phyloP scores from a whole-genome alignment of 768 basidiomycete species.

The Leccinum rimulosum region DNA sequence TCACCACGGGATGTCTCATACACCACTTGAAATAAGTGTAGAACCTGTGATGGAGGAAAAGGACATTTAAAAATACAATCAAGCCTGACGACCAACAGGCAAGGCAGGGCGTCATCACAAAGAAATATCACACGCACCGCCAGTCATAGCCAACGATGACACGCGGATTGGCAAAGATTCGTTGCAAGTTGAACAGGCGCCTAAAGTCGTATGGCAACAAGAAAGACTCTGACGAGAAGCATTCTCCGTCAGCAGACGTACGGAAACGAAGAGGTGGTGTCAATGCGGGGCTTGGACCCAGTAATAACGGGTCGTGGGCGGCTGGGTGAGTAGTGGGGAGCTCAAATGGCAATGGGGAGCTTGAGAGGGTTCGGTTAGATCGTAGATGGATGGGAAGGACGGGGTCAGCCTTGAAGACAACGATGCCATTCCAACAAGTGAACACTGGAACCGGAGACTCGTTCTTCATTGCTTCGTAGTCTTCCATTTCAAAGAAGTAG shows the following conservation, averaged over 20 bases:
- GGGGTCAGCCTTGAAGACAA: constrained; percentile 40
- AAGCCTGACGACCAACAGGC: not conserved
- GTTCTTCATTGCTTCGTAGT: constrained; percentile 32
- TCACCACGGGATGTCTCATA: constrained; percentile 37
- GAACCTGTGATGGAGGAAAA: constrained; percentile 17
- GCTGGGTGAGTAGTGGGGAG: constrained; percentile 18
- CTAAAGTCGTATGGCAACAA: constrained; percentile 42
- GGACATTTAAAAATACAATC: not conserved
- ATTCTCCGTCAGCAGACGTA: constrained; percentile 14
- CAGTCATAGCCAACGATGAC: constrained; percentile 38
- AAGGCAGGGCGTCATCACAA: not conserved
- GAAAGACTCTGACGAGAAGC: constrained; percentile 38
- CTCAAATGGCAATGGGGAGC: constrained; percentile 22
- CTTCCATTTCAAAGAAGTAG: constrained; percentile 40
- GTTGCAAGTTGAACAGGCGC: constrained; percentile 36
- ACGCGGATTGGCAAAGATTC: constrained; percentile 38
- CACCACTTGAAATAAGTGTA: constrained; percentile 37
- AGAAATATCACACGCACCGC: constrained; percentile 20
- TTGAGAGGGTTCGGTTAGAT: constrained; percentile 36
- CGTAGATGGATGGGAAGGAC: constrained; percentile 40
- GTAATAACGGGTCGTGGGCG: constrained; percentile 5
- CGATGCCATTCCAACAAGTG: constrained; percentile 47
- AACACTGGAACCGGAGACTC: constrained; percentile 44
- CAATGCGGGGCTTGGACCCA: constrained; percentile 18
- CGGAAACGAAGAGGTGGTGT: constrained; percentile 20